phyloP scores from a whole-genome alignment of 1,139 yeast genomes.

The Geotrichum phurueaensis region DNA sequence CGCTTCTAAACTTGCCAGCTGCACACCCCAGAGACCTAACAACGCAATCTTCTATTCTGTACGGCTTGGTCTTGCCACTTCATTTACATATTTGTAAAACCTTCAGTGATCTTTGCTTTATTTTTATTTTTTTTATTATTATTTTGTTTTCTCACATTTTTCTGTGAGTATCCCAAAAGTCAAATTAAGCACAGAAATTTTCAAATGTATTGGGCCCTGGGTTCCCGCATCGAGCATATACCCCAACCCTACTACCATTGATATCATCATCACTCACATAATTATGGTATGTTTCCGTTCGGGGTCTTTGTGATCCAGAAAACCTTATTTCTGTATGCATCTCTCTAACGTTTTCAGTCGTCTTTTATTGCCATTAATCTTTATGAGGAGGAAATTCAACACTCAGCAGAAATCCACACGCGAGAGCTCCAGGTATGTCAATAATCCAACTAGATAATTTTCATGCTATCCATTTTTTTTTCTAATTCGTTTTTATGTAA shows the following conservation, averaged over 20 bases:
- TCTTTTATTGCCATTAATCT: constrained; percentile 76
- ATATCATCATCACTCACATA: not conserved
- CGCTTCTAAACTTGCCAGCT: not conserved
- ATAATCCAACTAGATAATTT: not conserved
- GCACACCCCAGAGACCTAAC: not conserved
- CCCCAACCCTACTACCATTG: not conserved
- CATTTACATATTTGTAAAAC: not conserved
- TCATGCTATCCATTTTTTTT: not conserved
- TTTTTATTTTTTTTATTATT: not conserved
- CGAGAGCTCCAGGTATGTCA: constrained; percentile 56
- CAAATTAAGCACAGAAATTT: not conserved
- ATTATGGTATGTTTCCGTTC: not conserved
- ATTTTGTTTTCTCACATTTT: too few relatives aligned
- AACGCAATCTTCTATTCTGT: too few relatives aligned
- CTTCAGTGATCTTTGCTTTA: not conserved
- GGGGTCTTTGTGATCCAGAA: constrained; percentile 2
- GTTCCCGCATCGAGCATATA: not conserved
- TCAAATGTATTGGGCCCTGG: not conserved
- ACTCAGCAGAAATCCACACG: constrained; percentile 80
- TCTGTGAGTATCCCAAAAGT: not conserved
- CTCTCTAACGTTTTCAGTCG: constrained; percentile 43
- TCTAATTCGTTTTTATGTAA: constrained; percentile 25
- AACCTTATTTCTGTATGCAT: not conserved
- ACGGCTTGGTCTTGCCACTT: not conserved
- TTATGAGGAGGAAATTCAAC: constrained; percentile 60